Evolutionary conservation across 1,284 basidiomycete genomes (phyloP), one percentile per base, ranked within the genome.

Genomic region (Heimioporus punctisporus): DNA sequence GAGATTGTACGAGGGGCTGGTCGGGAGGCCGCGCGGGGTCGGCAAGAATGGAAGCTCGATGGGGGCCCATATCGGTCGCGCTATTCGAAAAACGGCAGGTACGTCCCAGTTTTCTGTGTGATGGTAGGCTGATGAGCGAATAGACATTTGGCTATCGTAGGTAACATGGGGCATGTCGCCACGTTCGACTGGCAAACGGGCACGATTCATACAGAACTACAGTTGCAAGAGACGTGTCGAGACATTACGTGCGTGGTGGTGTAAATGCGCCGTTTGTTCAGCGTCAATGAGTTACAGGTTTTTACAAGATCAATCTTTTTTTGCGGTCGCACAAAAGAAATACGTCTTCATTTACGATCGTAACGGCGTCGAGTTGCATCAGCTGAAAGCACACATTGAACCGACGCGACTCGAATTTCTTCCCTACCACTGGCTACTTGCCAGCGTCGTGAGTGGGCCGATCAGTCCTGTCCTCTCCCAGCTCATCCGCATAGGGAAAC

Each of bases 331-430:
- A 0, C 97, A 99, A 73, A 94, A 95, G 72, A 94, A 96, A 79
- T 95, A 97, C 68, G 92, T 92, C 21, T 99, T 93, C 75, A 95
- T 99, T 55, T 98, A 99, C 68, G 97, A 99, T 74, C 84, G 88
- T 46, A 86, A 95, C 61, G 97, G 97, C 19, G 90, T 97, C 25
- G 97, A 99, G 72, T 75, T 99, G 10, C 97, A 99, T 67, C 81
- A 85, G 60, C 77, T 94, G 19, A 89, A 88, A 70, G 77, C 84
- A 5, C 96, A 98, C 68, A 84, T 97, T 55, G 97, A 98, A 69
- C 93, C 95, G 2, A 93, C 92, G 11, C 80, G 90, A 56, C 83
- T 99, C 56, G 93, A 98, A 68, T 99, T 95, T 70, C 77, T 99
- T 11, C 95, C 95, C 0, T 98, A 96, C 65, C 97, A 99, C 71